These are phyloP conservation scores for Camelina sativa DNA, from an alignment of 345 rosid genomes.

Conservation along the genomic window DNA sequence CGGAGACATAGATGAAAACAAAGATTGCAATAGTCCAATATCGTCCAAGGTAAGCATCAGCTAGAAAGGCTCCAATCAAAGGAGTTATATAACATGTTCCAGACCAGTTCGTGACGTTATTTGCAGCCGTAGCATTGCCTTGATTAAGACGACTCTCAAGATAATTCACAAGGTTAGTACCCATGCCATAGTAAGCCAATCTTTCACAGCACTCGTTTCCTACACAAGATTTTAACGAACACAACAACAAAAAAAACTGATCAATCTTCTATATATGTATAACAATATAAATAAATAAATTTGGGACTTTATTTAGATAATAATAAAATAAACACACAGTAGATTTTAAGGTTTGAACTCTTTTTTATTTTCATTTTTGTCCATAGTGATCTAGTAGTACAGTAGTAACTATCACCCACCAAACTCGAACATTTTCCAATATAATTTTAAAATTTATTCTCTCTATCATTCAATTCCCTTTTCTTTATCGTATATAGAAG, in stretches of 20 bases:
- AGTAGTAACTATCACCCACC: no score
- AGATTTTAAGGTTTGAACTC: no score
- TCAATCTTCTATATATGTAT: no score
- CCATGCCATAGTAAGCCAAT: conserved; percentile 99
- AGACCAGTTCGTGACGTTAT: conserved; percentile 87
- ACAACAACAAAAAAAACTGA: no score
- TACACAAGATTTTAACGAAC: conserved; percentile 28
- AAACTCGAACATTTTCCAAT: neutral
- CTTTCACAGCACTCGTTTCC: conserved; percentile 96
- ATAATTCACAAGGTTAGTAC: conserved; percentile 91
- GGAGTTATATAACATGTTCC: conserved; percentile 95
- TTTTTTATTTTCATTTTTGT: no score
- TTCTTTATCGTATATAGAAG: no score
- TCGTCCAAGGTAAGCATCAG: conserved; percentile 93
- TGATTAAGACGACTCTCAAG: conserved; percentile 65
- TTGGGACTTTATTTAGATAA: neutral
- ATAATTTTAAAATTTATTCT: neutral
- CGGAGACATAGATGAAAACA: conserved; percentile 71
- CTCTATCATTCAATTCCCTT: neutral
- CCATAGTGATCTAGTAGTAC: no score
- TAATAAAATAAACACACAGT: no score
- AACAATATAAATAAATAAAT: no score
- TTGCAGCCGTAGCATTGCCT: conserved; percentile 81
- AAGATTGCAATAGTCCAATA: conserved; percentile 85
- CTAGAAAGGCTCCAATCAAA: conserved; percentile 87